phyloP scores from a whole-genome alignment of 192 early-diverging fungal genomes.

The Rhizoclosmatium globosum region DNA sequence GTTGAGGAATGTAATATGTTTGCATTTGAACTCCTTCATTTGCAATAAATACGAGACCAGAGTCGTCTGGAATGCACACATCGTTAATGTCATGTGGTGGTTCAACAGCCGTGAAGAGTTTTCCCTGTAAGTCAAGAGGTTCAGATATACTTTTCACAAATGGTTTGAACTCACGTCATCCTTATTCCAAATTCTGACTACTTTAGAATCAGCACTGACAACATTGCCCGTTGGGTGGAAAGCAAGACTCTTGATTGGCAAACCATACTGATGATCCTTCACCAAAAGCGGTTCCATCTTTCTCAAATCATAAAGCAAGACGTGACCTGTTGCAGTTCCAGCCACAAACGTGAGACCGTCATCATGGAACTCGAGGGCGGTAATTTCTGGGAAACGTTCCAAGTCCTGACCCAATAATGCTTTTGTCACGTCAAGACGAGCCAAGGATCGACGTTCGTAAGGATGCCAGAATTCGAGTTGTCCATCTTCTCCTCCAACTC shows the following conservation, averaged over 20 bases:
- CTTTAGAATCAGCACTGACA: slow-evolving; percentile 87
- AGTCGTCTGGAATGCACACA: slow-evolving; percentile 79
- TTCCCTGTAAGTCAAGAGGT: slow-evolving; percentile 57
- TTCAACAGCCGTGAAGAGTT: slow-evolving; percentile 90
- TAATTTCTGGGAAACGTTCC: slow-evolving; percentile 67
- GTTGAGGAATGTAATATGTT: slow-evolving; percentile 88
- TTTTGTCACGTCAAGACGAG: slow-evolving; percentile 71
- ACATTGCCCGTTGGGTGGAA: slow-evolving; percentile 86
- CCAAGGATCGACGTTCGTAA: slow-evolving; percentile 63
- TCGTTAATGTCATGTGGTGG: slow-evolving; percentile 94
- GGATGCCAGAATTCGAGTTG: slow-evolving; percentile 97
- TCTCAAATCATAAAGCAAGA: slow-evolving; percentile 93
- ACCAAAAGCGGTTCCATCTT: slow-evolving; percentile 80
- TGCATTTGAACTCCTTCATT: slow-evolving; percentile 94
- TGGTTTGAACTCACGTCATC: slow-evolving; percentile 56
- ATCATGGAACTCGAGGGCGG: slow-evolving; percentile 79
- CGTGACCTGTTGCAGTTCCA: slow-evolving; percentile 92
- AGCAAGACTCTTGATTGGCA: slow-evolving; percentile 85
- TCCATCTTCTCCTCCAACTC: slow-evolving; percentile 88
- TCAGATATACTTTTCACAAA: slow-evolving; percentile 11
- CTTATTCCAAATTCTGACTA: slow-evolving; percentile 94
- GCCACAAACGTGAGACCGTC: slow-evolving; percentile 89
- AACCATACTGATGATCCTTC: slow-evolving; percentile 98
- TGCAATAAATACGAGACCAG: slow-evolving; percentile 88
- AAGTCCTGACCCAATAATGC: slow-evolving; percentile 28